Evolutionary conservation across 176 grass and related monocot genomes (phyloP).

Genomic region (Cenchrus purpureus): DNA sequence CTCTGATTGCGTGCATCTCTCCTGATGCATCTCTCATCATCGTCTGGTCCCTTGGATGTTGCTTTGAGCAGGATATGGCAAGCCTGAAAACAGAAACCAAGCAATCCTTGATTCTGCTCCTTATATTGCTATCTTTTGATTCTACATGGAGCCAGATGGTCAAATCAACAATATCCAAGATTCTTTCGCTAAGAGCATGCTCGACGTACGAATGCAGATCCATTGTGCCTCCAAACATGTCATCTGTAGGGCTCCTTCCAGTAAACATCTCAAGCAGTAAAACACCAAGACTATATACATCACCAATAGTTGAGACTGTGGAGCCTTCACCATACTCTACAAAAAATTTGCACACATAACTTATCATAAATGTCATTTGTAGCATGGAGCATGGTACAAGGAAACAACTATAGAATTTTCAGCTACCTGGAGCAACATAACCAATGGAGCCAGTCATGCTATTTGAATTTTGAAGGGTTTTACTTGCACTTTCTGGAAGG

Average conservation of each 20-base stretch:
- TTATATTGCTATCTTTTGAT: not conserved
- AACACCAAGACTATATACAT: too few species aligned
- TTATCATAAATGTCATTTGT: too few species aligned
- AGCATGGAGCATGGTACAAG: too few species aligned
- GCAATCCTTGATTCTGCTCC: slow-evolving; percentile 8
- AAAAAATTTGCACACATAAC: too few species aligned
- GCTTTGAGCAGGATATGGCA: slow-evolving; percentile 31
- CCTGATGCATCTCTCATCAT: not conserved
- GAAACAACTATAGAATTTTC: too few species aligned
- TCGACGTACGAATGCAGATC: not conserved
- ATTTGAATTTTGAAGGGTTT: not conserved
- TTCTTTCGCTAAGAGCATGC: not conserved
- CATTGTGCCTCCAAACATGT: not conserved
- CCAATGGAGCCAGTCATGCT: slow-evolving; percentile 43
- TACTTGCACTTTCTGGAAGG: slow-evolving; percentile 6
- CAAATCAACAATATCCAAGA: slow-evolving; percentile 8
- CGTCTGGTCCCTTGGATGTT: not conserved
- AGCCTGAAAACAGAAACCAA: not conserved
- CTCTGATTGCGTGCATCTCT: slow-evolving; percentile 30
- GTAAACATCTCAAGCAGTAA: too few species aligned
- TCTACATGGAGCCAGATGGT: slow-evolving; percentile 19
- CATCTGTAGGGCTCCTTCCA: too few species aligned
- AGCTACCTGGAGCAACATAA: not conserved
- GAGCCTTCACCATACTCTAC: too few species aligned
- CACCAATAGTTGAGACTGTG: too few species aligned